Evolutionary conservation across 768 basidiomycete genomes (phyloP).

Genomic region (Lentinus tigrinus): DNA sequence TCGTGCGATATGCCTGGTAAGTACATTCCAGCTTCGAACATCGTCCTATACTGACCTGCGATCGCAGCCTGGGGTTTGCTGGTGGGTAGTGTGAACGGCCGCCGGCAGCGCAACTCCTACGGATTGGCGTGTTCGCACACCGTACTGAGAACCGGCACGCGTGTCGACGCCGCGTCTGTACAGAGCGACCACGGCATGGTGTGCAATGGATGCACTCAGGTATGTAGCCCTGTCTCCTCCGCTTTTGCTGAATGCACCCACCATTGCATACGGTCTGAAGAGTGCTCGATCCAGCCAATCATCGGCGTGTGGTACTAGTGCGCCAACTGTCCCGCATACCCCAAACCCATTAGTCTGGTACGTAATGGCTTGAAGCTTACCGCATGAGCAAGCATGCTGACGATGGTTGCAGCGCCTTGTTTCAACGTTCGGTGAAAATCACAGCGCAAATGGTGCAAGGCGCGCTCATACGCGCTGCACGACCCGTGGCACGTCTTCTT

Average conservation of each 20-base stretch:
- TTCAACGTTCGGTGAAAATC: background rate
- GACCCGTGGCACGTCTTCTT: conserved; percentile 87
- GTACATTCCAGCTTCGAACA: too few species aligned
- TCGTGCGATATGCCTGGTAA: too few species aligned
- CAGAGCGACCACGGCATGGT: conserved; percentile 54
- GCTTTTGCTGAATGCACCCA: background rate
- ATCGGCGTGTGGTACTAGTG: conserved; percentile 85
- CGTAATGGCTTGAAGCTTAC: conserved; percentile 18
- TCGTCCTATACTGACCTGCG: too few species aligned
- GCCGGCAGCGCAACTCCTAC: conserved; percentile 56
- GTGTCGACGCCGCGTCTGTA: conserved; percentile 7
- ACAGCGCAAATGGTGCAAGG: conserved; percentile 82
- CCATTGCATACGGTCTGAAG: background rate
- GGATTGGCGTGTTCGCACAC: conserved; percentile 69
- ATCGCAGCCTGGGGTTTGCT: too few species aligned
- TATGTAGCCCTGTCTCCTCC: conserved; percentile 33
- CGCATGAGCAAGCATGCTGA: background rate
- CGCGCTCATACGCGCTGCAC: conserved; percentile 73
- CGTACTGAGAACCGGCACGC: conserved; percentile 51
- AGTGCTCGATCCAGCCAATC: conserved; percentile 58
- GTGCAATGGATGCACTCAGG: conserved; percentile 63
- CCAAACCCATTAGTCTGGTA: conserved; percentile 74
- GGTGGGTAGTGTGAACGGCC: conserved; percentile 33
- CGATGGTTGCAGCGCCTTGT: background rate
- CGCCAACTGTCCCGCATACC: conserved; percentile 79